A percentile compares a stretch with the other conserved stretches of the same genome.
Conservation (phyloP, 2,329 filamentous ascomycete genomes). For the Talaromyces rugulosus region DNA sequence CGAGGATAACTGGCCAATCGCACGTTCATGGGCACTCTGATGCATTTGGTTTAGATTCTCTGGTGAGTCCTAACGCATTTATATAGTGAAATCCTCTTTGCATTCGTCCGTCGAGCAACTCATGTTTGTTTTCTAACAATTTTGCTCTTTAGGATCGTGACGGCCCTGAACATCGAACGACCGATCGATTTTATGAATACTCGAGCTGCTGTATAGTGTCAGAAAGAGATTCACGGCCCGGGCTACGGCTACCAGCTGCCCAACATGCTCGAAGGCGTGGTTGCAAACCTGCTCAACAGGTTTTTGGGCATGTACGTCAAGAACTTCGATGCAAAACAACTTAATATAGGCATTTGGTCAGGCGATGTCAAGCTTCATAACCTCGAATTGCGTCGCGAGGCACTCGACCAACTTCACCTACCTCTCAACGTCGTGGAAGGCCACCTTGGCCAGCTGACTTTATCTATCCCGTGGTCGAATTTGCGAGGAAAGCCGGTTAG, state of each 20-base stretch:
- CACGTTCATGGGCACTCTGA: not conserved
- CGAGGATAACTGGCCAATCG: not conserved
- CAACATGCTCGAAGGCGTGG: slow-evolving; percentile 93
- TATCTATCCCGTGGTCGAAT: slow-evolving; percentile 97
- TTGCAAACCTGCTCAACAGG: slow-evolving; percentile 95
- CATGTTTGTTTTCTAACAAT: not conserved
- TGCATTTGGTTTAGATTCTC: not conserved
- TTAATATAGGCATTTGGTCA: slow-evolving; percentile 98
- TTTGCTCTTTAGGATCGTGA: not conserved
- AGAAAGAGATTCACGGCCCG: slow-evolving; percentile 53
- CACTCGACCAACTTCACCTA: slow-evolving; percentile 92
- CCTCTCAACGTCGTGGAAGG: slow-evolving; percentile 96
- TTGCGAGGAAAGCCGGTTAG: slow-evolving; percentile 89
- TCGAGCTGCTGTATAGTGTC: not conserved
- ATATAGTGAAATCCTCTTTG: not conserved
- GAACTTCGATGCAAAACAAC: slow-evolving; percentile 96
- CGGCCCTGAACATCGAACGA: not conserved
- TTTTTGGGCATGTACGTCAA: slow-evolving; percentile 99
- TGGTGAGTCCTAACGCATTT: not conserved
- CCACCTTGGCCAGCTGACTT: slow-evolving; percentile 83
- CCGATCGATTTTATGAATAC: not conserved
- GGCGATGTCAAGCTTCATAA: slow-evolving; percentile 94
- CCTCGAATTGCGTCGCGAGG: slow-evolving; percentile 88
- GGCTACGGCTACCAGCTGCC: slow-evolving; percentile 63
- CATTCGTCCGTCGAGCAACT: not conserved